Conservation (phyloP, 768 basidiomycete genomes). For the Tricholoma hemisulphureum region DNA sequence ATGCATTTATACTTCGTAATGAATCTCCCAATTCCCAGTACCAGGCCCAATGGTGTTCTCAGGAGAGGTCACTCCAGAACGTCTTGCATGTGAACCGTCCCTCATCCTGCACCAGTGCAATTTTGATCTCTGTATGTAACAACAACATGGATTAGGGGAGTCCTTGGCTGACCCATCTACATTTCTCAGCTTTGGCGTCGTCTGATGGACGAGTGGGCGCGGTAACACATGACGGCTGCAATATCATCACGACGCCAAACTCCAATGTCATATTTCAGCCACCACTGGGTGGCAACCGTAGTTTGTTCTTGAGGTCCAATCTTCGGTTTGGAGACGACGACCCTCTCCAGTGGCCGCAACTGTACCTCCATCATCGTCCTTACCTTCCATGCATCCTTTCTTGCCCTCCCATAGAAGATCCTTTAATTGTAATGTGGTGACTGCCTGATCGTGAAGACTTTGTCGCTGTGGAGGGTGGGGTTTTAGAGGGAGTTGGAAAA, state of each 20-base stretch:
- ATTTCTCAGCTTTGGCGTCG: background rate
- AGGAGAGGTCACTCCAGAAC: background rate
- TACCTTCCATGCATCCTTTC: background rate
- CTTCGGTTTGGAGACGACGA: background rate
- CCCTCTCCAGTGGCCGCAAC: background rate
- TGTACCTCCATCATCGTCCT: background rate
- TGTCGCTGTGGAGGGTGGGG: background rate
- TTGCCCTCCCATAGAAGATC: background rate
- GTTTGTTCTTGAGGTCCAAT: background rate
- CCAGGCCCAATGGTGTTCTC: background rate
- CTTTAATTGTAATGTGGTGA: background rate
- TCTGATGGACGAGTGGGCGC: background rate
- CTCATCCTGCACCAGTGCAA: background rate
- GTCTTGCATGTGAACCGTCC: background rate
- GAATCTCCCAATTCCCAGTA: no score
- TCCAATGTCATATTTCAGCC: background rate
- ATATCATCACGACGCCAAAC: background rate
- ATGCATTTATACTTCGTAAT: no score
- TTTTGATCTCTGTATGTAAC: background rate
- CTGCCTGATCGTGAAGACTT: background rate
- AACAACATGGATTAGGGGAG: background rate
- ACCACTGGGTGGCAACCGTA: background rate
- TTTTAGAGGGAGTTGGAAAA: background rate
- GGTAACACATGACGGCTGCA: background rate
- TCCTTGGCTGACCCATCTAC: background rate